Conservation (phyloP, 2,329 filamentous ascomycete genomes). For the Botrytis fragariae region DNA sequence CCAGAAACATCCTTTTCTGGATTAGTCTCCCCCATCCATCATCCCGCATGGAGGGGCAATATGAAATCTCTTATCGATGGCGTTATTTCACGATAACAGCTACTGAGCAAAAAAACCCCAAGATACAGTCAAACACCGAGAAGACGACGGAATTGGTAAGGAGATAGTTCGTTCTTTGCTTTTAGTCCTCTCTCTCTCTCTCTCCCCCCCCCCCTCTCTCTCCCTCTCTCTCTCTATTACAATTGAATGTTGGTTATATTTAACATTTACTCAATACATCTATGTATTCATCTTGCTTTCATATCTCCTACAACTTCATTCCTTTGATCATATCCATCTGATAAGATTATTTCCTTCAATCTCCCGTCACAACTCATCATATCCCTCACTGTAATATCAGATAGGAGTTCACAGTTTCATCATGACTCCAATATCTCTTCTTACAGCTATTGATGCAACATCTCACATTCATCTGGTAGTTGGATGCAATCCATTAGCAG, state of each 20-base stretch:
- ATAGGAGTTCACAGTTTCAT: not conserved
- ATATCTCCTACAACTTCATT: not conserved
- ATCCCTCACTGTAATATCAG: too few species aligned
- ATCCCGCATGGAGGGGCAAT: conserved; percentile 12
- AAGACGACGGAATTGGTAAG: not conserved
- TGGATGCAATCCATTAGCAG: conserved; percentile 84
- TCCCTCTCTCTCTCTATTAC: too few species aligned
- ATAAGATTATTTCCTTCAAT: not conserved
- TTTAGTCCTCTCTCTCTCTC: not conserved
- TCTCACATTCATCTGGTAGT: conserved; percentile 79
- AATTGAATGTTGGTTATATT: not conserved
- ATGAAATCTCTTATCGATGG: conserved; percentile 22
- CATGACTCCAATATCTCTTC: conserved; percentile 49
- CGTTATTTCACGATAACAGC: conserved; percentile 15
- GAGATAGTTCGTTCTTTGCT: conserved; percentile 1
- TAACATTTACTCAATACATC: not conserved
- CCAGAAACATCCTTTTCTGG: fast-evolving
- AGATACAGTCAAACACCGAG: not conserved
- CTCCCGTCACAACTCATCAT: not conserved
- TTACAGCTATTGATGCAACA: conserved; percentile 69
- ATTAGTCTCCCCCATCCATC: not conserved
- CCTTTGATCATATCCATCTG: not conserved
- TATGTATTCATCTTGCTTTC: not conserved
- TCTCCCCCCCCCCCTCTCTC: not conserved
- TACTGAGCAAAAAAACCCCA: not conserved